Conservation (phyloP, 495 filamentous ascomycete genomes). For the Penicillium arizonense region DNA sequence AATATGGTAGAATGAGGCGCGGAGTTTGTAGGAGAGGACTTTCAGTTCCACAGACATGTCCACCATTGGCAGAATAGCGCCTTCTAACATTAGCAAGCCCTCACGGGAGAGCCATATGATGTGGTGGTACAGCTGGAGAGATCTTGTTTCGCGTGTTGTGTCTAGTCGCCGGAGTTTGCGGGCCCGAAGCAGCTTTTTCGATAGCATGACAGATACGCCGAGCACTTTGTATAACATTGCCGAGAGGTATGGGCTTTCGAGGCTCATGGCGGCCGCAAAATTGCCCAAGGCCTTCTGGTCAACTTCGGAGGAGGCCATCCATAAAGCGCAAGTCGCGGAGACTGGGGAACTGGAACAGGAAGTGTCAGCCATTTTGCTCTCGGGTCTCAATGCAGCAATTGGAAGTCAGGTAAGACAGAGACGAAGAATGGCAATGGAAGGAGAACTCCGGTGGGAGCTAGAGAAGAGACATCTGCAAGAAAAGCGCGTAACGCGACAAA, state of each 20-base stretch:
- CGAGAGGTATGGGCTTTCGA: slow-evolving; percentile 72
- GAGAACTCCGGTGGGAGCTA: background rate
- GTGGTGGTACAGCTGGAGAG: slow-evolving; percentile 79
- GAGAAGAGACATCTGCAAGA: background rate
- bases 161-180: slow-evolving; percentile 82
- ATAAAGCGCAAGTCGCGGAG: slow-evolving; percentile 31
- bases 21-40: slow-evolving; percentile 86
- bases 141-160: slow-evolving; percentile 72
- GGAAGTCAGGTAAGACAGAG: background rate
- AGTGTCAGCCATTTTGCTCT: slow-evolving; percentile 19
- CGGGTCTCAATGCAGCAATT: background rate
- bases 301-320: slow-evolving; percentile 94
- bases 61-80: slow-evolving; percentile 81
- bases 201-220: slow-evolving; percentile 85
- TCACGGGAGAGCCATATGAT: slow-evolving; percentile 96
- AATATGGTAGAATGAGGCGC: slow-evolving; percentile 93
- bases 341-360: slow-evolving; percentile 13
- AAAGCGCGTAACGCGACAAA: background rate
- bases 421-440: background rate
- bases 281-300: slow-evolving; percentile 94
- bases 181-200: slow-evolving; percentile 78
- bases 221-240: slow-evolving; percentile 84
- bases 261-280: slow-evolving; percentile 71
- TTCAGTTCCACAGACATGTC: slow-evolving; percentile 69
- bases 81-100: slow-evolving; percentile 80